Base-by-base conservation (phyloP, 257 asterid genomes). In the Ligustrum vulgare region DNA sequence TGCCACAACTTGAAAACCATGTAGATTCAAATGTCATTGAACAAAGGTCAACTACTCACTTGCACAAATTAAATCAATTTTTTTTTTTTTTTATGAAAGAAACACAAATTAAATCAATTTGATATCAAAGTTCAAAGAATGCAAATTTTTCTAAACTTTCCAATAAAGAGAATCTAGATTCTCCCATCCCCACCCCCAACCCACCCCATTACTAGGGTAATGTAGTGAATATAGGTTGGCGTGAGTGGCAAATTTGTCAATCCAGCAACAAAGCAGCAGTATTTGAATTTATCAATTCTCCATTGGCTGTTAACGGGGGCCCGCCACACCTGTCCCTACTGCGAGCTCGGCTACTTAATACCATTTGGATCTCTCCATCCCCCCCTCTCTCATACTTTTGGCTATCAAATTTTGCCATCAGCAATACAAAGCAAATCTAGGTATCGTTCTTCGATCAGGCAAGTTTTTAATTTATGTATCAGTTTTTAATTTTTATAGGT, bases 311-410 rank as follows among this genome's bases (percentile, higher is more conserved):
- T 11, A 35, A 63, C 25, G 41, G 32, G 56, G 84, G 81, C 81
- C 87, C 81, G 78, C 78, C 76, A 13, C 66, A 36, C 47, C 62
- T 35, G 28, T 67, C 77, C 72, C 71, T 65, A 23, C 11, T 7
- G 64, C 13, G 31, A n/a, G 28, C 28, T 69, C 56, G 9, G 25
- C 36, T 65, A 3, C 35, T n/a, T 73, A 13, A 70, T 80, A 60
- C 65, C 77, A 70, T 70, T 80, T 71, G 20, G 72, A 31, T 72
- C 77, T 70, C 83, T 49, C 81, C 62, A 71, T 60, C 58, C 71
- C 71, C 54, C 72, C 51, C 76, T 31, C 22, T 5, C 64, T 7
- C 25, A 3, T 20, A 66, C n/a, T 60, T 60, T 60, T 25, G 0
- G 35, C 34, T 60, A 15, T 4, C 49, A 23, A 74, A 20, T 33